Evolutionary conservation across 1,284 basidiomycete genomes (phyloP), one percentile per base, ranked within the genome.

Genomic region (Xanthoconium separans): DNA sequence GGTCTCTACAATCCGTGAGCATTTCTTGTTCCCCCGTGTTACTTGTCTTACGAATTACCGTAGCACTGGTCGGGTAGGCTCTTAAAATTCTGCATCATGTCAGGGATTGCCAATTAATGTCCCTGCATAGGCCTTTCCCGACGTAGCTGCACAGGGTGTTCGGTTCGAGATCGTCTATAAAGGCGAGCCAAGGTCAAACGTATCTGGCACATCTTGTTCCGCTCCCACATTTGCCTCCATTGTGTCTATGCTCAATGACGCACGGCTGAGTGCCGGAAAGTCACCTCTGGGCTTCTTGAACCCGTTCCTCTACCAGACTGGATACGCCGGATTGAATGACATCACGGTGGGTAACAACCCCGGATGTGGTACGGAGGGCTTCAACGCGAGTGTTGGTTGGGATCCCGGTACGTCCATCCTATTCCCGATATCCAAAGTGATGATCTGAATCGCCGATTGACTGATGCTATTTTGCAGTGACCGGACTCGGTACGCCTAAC

Each of bases 201-300:
- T 71, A 20, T 29, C 5, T 2, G 84, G 84, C 13, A 86, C 85
- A 1, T 83, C 81, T 2, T 81, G 80, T 4, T 3, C 62, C 5
- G 2, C 55, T 6, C 62, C 65, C 5, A 46, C 61, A 0, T 64
- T 68, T 45, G 55, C 65, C 1, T 51, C 61, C 5, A 47, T 88
- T 47, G 65, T 87, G 3, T 73, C 82, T 1, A 74, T 86, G 57
- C 70, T 88, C 53, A 88, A 88, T 61, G 85, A 87, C 59, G 80
- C 76, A 2, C 75, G 79, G n/a, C 61, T 81, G 18, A 67, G 65
- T 9, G 63, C 68, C 3, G 74, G 77, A 0, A 75, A 75, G 57
- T 56, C 70, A 12, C 50, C 79, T 15, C 70, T 85, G 9, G 84
- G 83, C 0, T 86, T 85, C 69, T 70, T 86, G 52, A 86, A 87